These are phyloP conservation scores for bread wheat (Triticum aestivum) DNA, from an alignment of 176 grass and related monocot species.

Conservation along the genomic window IWGSC_CS_RefSeq_v2.1 NC_057800.1:142401817-142402316, in stretches of 20 bases:
- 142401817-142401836: slow-evolving; percentile 89
- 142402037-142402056: slow-evolving; percentile 79
- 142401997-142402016: slow-evolving; percentile 69
- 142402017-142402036: slow-evolving; percentile 74
- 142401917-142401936: slow-evolving; percentile 96
- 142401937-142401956: slow-evolving; percentile 84
- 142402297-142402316: background rate
- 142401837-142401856: slow-evolving; percentile 87
- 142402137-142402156: background rate
- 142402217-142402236: background rate
- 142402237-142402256: slow-evolving; percentile 12
- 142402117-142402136: slow-evolving; percentile 3
- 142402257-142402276: background rate
- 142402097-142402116: slow-evolving; percentile 29
- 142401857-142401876: slow-evolving; percentile 92
- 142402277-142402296: background rate
- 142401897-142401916: slow-evolving; percentile 89
- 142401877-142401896: slow-evolving; percentile 82
- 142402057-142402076: slow-evolving; percentile 86
- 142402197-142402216: background rate
- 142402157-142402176: slow-evolving; percentile 8
- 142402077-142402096: slow-evolving; percentile 98
- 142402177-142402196: background rate
- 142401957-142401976: slow-evolving; percentile 94
- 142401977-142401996: slow-evolving; percentile 84